Conservation (phyloP, 2,329 filamentous ascomycete species). For the Diaporthe ilicicola region DNA sequence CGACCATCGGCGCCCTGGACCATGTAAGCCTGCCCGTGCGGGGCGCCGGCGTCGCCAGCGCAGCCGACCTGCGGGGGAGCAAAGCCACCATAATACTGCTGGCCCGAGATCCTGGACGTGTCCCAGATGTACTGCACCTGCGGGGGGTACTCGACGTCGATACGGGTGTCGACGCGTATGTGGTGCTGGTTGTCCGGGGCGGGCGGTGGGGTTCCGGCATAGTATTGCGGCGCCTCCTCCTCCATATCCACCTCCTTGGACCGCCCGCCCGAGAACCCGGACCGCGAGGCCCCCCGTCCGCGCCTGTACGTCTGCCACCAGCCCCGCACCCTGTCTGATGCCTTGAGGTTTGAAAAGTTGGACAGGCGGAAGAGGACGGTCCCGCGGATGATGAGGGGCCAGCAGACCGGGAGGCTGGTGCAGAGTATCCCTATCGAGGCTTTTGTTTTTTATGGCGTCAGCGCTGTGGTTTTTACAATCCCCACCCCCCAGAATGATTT, state of each 20-base stretch:
- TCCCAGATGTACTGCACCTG: background rate
- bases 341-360: background rate
- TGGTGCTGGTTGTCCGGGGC: background rate
- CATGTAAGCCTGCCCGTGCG: background rate
- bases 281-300: background rate
- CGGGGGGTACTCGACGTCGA: background rate
- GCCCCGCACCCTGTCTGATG: background rate
- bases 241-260: background rate
- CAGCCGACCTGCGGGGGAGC: background rate
- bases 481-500: background rate
- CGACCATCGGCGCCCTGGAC: background rate
- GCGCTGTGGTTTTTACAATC: background rate
- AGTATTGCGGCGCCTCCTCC: background rate
- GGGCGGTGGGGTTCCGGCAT: background rate
- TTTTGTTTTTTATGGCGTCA: background rate
- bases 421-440: slow-evolving; percentile 22
- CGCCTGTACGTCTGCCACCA: background rate
- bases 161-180: background rate
- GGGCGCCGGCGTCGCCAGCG: background rate
- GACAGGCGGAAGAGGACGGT: background rate
- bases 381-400: slow-evolving; percentile 10
- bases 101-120: background rate
- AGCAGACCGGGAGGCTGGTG: slow-evolving; percentile 20
- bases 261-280: background rate
- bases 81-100: background rate